Base-by-base conservation (phyloP, 768 basidiomycete genomes). In the Dacryopinax primogenitus region DNA sequence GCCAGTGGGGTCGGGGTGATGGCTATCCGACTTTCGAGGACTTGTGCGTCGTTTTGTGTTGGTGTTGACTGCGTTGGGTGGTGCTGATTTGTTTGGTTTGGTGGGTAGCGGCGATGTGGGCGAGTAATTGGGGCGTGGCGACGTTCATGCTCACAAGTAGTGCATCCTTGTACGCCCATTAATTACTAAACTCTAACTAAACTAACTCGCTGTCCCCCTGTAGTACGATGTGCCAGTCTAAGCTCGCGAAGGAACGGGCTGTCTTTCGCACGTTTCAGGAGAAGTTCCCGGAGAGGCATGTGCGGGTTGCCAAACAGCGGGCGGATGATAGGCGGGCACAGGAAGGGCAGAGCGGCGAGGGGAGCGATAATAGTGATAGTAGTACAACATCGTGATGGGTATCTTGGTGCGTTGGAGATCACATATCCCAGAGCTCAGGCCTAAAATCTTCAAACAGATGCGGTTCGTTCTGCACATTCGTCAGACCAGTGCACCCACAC, bases 1-100 rank as follows among this genome's bases (percentile, higher is more conserved):
- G 86, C 84, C n/a, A 84, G 86, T 65, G 90, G 90, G 15, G 80
- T 79, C 0, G 90, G 88, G 1, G 81, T 92, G 64, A 90, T 90
- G 21, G 77, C 87, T 64, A 82, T 91, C 64, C 81, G 89, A 64
- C 85, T 83, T 1, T 74, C 90, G 70, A 81, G 81, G 70, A 75
- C 83, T 12, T 77, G 89, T 89, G 73, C 65, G 85, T 39, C 4
- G 12, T 6, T 58, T 18, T 47, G 21, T 26, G 12, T 66, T 68
- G 32, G 39, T 32, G 78, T 21, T 39, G 37, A 13, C 12, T 62
- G 3, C 65, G 7, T 33, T n/a, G 28, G 39, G 26, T 63, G n/a
- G 11, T 32, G 45, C 26, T 16, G 62, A 37, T 16, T 11, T 44
- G 44, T 23, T 26, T 62, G 33, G 18, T 36, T 23, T 65, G 34